Conservation (phyloP, 768 basidiomycete species). For the Xerocomellus dryophilus region DNA sequence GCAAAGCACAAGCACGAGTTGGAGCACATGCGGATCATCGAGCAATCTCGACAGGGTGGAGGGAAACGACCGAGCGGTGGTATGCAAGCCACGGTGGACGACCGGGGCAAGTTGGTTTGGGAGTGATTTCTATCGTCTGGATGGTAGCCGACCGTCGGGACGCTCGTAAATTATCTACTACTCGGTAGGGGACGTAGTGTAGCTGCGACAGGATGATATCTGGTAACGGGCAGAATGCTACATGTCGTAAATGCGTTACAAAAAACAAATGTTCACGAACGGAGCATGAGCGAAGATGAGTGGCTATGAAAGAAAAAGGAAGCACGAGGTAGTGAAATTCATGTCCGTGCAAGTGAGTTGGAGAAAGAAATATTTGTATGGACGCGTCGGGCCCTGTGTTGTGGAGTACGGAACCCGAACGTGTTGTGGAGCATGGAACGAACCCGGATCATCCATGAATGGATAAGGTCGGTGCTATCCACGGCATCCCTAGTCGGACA, state of each 20-base stretch:
- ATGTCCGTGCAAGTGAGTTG: slow-evolving; percentile 21
- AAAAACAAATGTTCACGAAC: slow-evolving; percentile 8
- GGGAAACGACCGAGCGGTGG: slow-evolving; percentile 45
- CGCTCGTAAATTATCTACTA: slow-evolving; percentile 24
- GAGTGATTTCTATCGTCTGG: slow-evolving; percentile 27
- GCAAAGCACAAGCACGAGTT: slow-evolving; percentile 59
- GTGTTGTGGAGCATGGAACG: slow-evolving; percentile 13
- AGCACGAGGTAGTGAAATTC: slow-evolving; percentile 5
- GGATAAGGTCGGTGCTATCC: slow-evolving; percentile 7
- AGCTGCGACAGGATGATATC: slow-evolving; percentile 9
- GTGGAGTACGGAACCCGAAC: slow-evolving; percentile 16
- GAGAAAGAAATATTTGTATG: slow-evolving; percentile 3
- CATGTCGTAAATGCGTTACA: slow-evolving; percentile 22
- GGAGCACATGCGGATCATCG: slow-evolving; percentile 52
- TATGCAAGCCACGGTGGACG: slow-evolving; percentile 59
- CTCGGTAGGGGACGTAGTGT: slow-evolving; percentile 17
- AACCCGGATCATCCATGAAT: slow-evolving; percentile 6
- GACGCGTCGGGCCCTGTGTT: slow-evolving; percentile 5
- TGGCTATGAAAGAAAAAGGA: slow-evolving; percentile 8
- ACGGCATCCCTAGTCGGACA: background rate
- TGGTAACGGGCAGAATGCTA: slow-evolving; percentile 17
- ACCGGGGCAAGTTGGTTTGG: slow-evolving; percentile 57
- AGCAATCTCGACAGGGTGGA: slow-evolving; percentile 34
- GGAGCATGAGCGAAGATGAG: slow-evolving; percentile 6
- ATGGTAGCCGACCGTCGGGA: slow-evolving; percentile 1